Evolutionary conservation across 208 protist species (phyloP), one percentile per base, ranked within the genome.

Genomic region (Jaenimonas drosophilae): DNA sequence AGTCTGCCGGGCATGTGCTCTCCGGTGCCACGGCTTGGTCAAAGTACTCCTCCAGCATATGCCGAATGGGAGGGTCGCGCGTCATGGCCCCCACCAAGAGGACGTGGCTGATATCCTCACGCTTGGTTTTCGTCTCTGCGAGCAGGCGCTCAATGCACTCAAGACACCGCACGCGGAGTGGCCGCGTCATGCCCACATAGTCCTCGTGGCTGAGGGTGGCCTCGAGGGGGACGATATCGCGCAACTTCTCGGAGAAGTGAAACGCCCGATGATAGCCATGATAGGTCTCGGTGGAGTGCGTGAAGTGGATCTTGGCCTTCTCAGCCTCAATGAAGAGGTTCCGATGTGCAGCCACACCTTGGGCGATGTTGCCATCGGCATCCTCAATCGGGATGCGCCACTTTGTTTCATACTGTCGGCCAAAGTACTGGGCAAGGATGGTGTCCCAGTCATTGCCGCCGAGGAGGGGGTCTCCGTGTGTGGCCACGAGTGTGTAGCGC

Each of bases 381-480:
- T 89, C 81, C 41, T 91, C 78, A 11, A 96, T 77, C 0, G 82
- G 76, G 5, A 92, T 79, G n/a, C 57, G 53, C 83, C 83, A 96
- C 56, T 94, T 94, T n/a, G 32, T 55, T 58, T 91, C 70, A 54
- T 90, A 94, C 54, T 83, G 48, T 44, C 69, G 42, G 4, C 66
- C 62, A 50, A 94, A 91, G 56, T 91, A 63, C 40, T 92, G 70
- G 2, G 82, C 78, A 27, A 96, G 51, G 31, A 80, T 72, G 2
- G 70, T 71, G 51, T 96, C 85, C 80, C 82, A 96, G 72, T 94
- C 88, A 40, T 96, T 88, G 45, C 88, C 88, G 51, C 88, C 88
- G 17, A 96, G 73, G 46, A 91, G 60, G 27, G 84, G 75, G 54
- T 96, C 86, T 16, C 88, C 88, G 54, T 92, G 82, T 1, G 88